Evolutionary conservation across 2,329 filamentous ascomycete species (phyloP), one percentile per base, ranked within the genome.

Genomic region (Venturia nashicola): DNA sequence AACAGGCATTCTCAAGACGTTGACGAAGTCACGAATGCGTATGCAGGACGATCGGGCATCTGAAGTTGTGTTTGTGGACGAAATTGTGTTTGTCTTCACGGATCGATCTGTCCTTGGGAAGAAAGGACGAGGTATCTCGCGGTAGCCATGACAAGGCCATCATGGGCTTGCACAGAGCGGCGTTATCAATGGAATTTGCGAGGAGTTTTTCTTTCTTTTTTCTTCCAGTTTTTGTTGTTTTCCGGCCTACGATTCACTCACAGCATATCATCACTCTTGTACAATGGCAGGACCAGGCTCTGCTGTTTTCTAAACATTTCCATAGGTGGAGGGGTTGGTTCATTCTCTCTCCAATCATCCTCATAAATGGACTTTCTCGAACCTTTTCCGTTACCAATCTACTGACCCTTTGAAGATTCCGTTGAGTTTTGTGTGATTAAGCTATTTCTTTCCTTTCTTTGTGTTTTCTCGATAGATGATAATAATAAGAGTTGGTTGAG

Each of bases 231-330:
- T 46, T 36, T 18, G 23, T 27, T 39, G 36, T 39, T 36, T n/a
- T 57, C 16, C 14, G 18, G 16, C 11, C 51, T 57, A 18, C 32
- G 32, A 57, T 36, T 34, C 51, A 57, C 48, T 32, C 14, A 36
- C 51, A 57, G 51, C 27, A 57, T n/a, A 57, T 36, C 27, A 57
- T 36, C 27, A 57, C 51, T 57, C 51, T 57, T 57, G 51, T 57
- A 36, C 27, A 36, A 36, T 9, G 51, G 27, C 27, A 8, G 27
- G 51, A 32, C 2, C 14, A 9, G 9, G 23, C 36, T 36, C 36
- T 57, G 51, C 51, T 57, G 27, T 34, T 57, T 3, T 57, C 0
- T 16, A 57, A 36, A 39, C 16, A n/a, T 11, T 27, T 2, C 5
- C 16, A 57, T 36, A 14, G 51, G 7, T 8, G 32, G 11, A 16